These are phyloP conservation scores for Tricholoma flavovirens DNA, from an alignment of 768 basidiomycete species.

Conservation along the genomic window DNA sequence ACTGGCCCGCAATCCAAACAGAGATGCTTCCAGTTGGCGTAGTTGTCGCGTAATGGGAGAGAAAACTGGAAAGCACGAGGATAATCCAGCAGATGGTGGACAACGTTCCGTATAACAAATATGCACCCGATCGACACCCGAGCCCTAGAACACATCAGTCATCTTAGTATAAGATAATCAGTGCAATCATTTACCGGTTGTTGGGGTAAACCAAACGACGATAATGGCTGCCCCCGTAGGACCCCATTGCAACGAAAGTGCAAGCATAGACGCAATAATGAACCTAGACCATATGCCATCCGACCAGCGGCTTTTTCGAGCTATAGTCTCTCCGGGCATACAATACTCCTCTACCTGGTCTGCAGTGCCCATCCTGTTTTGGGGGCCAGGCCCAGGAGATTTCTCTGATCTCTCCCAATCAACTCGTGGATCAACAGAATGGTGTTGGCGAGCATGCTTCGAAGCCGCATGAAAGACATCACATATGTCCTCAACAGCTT, in stretches of 20 bases:
- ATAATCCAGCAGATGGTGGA: too few relatives aligned
- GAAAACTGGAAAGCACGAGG: too few relatives aligned
- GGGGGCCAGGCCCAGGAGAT: neutral
- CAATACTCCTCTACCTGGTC: conserved; percentile 16
- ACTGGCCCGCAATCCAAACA: too few relatives aligned
- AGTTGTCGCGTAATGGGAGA: too few relatives aligned
- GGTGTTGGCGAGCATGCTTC: conserved; percentile 11
- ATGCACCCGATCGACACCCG: too few relatives aligned
- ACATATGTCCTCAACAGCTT: conserved; percentile 20
- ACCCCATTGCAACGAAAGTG: conserved; percentile 23
- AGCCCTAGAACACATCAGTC: too few relatives aligned
- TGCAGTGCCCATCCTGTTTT: conserved; percentile 15
- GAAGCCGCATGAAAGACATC: conserved; percentile 20
- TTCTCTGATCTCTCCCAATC: conserved; percentile 12
- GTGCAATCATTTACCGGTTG: conserved; percentile 4
- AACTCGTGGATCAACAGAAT: conserved; percentile 12
- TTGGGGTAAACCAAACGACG: conserved; percentile 22
- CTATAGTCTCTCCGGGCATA: conserved; percentile 1
- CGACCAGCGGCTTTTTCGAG: conserved; percentile 7
- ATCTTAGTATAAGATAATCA: too few relatives aligned
- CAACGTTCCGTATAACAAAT: too few relatives aligned
- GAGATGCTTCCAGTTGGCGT: too few relatives aligned
- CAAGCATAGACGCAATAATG: conserved; percentile 16
- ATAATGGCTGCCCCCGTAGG: conserved; percentile 23
- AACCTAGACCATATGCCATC: conserved; percentile 16